These are phyloP conservation scores for Vararia minispora DNA, from an alignment of 768 basidiomycete genomes.

Conservation along the genomic window DNA sequence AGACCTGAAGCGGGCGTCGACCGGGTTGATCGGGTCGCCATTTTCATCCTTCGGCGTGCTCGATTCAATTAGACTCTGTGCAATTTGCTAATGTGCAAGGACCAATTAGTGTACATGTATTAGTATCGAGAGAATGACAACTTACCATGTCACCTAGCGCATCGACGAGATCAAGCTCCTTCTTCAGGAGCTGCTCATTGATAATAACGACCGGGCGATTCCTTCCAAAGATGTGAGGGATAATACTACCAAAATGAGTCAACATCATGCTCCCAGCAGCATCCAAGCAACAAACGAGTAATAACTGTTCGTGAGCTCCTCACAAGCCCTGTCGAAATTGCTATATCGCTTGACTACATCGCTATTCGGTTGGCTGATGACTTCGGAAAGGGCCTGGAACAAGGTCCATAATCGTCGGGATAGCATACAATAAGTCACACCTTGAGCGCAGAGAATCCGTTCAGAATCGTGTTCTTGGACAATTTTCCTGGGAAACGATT, in stretches of 20 bases:
- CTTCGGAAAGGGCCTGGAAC: constrained; percentile 24
- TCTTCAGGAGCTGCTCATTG: constrained; percentile 27
- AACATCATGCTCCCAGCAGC: neutral
- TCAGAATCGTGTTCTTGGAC: constrained; percentile 46
- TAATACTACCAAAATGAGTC: constrained; percentile 28
- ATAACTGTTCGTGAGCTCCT: constrained; percentile 37
- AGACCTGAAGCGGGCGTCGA: constrained; percentile 44
- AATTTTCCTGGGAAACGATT: constrained; percentile 33
- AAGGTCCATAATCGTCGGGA: neutral
- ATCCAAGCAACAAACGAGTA: constrained; percentile 35
- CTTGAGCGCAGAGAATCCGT: constrained; percentile 49
- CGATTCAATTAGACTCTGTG: constrained; percentile 41
- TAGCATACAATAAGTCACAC: constrained; percentile 16
- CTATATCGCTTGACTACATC: constrained; percentile 27
- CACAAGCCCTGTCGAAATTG: constrained; percentile 28
- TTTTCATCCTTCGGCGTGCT: constrained; percentile 26
- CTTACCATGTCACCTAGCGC: constrained; percentile 52
- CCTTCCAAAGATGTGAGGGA: constrained; percentile 52
- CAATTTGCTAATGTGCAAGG: constrained; percentile 33
- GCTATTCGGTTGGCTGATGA: constrained; percentile 34
- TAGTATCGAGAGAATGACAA: neutral
- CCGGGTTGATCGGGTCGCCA: constrained; percentile 41
- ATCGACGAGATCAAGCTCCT: constrained; percentile 53
- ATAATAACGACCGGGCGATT: constrained; percentile 34
- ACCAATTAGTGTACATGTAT: neutral